These are phyloP conservation scores for Cladosporium sp. DNA, from an alignment of 2,329 filamentous ascomycete genomes.

Conservation along the genomic window DNA sequence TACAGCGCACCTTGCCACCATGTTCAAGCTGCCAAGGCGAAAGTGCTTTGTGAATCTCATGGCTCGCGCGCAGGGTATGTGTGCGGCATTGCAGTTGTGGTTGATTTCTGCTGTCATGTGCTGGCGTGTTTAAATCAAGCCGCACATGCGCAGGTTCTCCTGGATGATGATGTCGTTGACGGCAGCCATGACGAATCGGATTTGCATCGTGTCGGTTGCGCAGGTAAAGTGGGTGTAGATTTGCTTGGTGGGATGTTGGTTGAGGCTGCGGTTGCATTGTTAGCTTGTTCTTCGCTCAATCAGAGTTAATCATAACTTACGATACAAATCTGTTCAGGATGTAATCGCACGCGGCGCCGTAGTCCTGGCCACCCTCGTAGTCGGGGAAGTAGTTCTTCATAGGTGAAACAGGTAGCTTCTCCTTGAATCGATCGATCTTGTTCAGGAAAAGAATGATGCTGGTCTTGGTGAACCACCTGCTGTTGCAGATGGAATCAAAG, in stretches of 20 bases:
- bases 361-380: slow-evolving; percentile 92
- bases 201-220: slow-evolving; percentile 97
- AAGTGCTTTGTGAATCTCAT: slow-evolving; percentile 1
- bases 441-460: slow-evolving; percentile 74
- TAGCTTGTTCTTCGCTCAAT: slow-evolving; percentile 21
- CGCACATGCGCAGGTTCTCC: slow-evolving; percentile 95
- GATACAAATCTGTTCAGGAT: slow-evolving; percentile 95
- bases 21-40: not conserved
- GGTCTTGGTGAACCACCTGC: slow-evolving; percentile 71
- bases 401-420: slow-evolving; percentile 71
- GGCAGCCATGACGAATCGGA: slow-evolving; percentile 98
- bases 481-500: slow-evolving; percentile 74
- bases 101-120: not conserved
- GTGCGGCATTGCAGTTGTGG: not conserved
- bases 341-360: slow-evolving; percentile 94
- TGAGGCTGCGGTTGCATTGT: slow-evolving; percentile 56
- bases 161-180: slow-evolving; percentile 99
- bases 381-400: slow-evolving; percentile 78
- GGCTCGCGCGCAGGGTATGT: not conserved
- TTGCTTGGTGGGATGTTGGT: slow-evolving; percentile 99
- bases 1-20: slow-evolving; percentile 15
- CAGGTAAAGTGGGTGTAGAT: slow-evolving; percentile 99
- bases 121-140: slow-evolving; percentile 71
- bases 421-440: slow-evolving; percentile 76
- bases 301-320: slow-evolving; percentile 29